phyloP scores from a whole-genome alignment of 169 alveolate species.

The Plasmodium cynomolgi region DNA sequence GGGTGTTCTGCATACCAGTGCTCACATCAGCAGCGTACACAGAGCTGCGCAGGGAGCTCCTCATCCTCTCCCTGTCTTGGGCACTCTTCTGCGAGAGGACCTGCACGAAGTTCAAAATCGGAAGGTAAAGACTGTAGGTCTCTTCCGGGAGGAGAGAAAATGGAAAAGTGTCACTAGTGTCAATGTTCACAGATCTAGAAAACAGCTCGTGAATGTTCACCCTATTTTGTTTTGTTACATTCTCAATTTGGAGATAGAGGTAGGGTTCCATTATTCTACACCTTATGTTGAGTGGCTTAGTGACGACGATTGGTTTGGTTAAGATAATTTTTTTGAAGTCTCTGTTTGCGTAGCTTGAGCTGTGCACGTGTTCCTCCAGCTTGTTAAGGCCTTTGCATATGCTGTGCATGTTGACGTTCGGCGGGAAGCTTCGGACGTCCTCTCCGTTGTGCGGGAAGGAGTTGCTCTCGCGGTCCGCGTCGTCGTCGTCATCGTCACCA shows the following conservation, averaged over 20 bases:
- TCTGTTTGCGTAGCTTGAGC: constrained; percentile 1
- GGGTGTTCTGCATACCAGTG: background rate
- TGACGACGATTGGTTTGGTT: constrained; percentile 17
- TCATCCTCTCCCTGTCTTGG: background rate
- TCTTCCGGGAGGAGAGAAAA: constrained; percentile 33
- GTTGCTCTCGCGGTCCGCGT: background rate
- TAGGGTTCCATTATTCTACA: constrained; percentile 31
- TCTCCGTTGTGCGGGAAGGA: constrained; percentile 12
- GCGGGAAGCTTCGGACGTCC: constrained; percentile 16
- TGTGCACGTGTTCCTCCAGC: constrained; percentile 31
- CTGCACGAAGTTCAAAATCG: constrained; percentile 22
- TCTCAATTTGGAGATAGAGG: constrained; percentile 30
- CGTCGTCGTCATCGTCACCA: constrained; percentile 20
- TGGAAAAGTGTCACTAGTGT: constrained; percentile 21
- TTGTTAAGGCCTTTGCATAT: constrained; percentile 35
- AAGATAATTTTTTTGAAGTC: constrained; percentile 3
- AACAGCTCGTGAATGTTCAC: constrained; percentile 25
- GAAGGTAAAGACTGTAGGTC: constrained; percentile 35
- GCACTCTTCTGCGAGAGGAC: constrained; percentile 1
- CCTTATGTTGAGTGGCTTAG: constrained; percentile 31
- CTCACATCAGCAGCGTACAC: background rate
- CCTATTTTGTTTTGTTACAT: constrained; percentile 19
- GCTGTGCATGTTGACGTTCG: constrained; percentile 12
- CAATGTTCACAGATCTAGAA: constrained; percentile 45
- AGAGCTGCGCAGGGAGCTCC: background rate